Evolutionary conservation across 164 flowering plant species (phyloP).

Genomic region (Liquidambar formosana): DNA sequence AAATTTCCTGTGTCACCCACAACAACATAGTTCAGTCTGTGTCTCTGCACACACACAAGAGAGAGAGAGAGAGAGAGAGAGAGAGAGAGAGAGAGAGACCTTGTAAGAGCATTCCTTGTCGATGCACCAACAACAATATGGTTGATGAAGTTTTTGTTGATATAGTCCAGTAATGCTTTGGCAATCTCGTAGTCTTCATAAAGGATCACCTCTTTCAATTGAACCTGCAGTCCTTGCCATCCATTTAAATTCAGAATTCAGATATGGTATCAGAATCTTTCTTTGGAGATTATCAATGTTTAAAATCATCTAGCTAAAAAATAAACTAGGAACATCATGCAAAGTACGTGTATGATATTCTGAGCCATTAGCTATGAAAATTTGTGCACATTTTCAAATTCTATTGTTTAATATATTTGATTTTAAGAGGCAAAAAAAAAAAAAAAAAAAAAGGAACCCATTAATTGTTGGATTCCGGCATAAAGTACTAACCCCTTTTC

Average conservation of each 20-base stretch:
- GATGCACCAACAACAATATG: slow-evolving; percentile 73
- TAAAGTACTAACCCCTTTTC: slow-evolving; percentile 44
- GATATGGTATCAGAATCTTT: too few relatives aligned
- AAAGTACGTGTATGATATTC: too few relatives aligned
- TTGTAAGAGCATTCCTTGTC: slow-evolving; percentile 47
- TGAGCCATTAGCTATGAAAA: too few relatives aligned
- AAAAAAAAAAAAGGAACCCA: slow-evolving; percentile 18
- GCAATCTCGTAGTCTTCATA: slow-evolving; percentile 62
- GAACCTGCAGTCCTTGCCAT: slow-evolving; percentile 39
- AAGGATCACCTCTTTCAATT: slow-evolving; percentile 62
- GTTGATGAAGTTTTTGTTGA: slow-evolving; percentile 34
- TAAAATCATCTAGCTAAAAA: too few relatives aligned
- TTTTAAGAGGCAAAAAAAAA: too few relatives aligned
- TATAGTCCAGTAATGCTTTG: slow-evolving; percentile 51
- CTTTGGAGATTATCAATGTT: too few relatives aligned
- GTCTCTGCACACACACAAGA: too few relatives aligned
- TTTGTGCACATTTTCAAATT: not conserved
- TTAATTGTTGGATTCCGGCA: not conserved
- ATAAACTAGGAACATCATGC: too few relatives aligned
- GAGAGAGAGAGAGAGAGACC: slow-evolving; percentile 27
- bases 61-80: not conserved
- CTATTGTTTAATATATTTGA: not conserved
- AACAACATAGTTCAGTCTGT: not conserved
- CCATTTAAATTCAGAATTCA: not conserved
- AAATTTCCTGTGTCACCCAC: slow-evolving; percentile 45